phyloP scores from a whole-genome alignment of 148 eudicot species.

The Rhododendron henanense region DNA sequence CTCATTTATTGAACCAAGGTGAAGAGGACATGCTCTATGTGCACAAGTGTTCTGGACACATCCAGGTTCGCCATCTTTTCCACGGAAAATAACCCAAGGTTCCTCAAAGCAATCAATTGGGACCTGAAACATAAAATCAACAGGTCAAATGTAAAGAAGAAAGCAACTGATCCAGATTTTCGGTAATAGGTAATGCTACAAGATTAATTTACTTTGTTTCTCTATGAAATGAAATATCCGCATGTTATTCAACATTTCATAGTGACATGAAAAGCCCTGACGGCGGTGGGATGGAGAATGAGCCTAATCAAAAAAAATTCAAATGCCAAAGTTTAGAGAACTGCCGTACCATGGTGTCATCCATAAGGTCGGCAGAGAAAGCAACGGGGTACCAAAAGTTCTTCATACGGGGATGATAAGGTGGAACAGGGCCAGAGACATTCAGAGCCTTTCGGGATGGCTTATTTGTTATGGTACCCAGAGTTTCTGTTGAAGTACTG shows the following conservation, averaged over 20 bases:
- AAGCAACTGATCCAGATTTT: not conserved
- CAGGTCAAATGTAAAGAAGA: not conserved
- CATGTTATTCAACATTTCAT: not conserved
- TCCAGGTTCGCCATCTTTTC: constrained; percentile 86
- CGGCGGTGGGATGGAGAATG: not conserved
- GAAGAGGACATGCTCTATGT: constrained; percentile 96
- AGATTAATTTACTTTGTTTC: not conserved
- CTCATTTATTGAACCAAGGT: constrained; percentile 85
- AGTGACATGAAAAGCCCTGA: not conserved
- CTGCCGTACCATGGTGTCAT: constrained; percentile 75
- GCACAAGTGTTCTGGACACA: constrained; percentile 94
- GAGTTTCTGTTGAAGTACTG: constrained; percentile 46
- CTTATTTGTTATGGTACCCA: constrained; percentile 37
- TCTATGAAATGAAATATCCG: not conserved
- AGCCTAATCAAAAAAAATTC: not conserved
- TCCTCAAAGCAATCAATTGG: constrained; percentile 92
- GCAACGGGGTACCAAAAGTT: constrained; percentile 97
- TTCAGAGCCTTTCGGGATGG: constrained; percentile 46
- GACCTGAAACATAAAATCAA: constrained; percentile 37
- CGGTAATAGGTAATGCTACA: not conserved
- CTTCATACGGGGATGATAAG: constrained; percentile 65
- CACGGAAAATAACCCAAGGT: constrained; percentile 95
- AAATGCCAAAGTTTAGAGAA: not conserved
- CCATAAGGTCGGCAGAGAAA: constrained; percentile 75
- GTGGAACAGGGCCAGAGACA: constrained; percentile 83